Base-by-base conservation (phyloP, 495 filamentous ascomycete genomes). In the Penicillium mononematosum region DNA sequence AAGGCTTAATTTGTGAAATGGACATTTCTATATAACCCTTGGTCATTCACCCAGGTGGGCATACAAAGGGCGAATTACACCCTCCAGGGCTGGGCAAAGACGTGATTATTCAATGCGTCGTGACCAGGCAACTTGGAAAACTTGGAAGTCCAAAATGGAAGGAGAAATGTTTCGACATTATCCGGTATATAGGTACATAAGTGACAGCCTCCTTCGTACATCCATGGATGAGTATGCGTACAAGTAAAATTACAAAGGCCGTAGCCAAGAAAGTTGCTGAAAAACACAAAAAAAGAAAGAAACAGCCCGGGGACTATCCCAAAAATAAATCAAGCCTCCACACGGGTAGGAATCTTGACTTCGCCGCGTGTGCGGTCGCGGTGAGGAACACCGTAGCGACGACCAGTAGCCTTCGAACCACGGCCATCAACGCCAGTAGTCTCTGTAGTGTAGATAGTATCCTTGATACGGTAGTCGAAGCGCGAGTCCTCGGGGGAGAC, bases 381-480 rank as follows among this genome's bases (percentile, higher is more conserved):
- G 55, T 78, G 78, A 50, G 88, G 88, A 12, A 88, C 74, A 53
- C 88, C 88, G 70, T 91, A 91, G 56, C 88, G 76, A 50, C 78
- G 81, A 16, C 88, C 88, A 45, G 83, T 78, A 19, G 77, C 87
- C 24, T 61, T 66, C 38, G 74, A 67, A 12, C 78, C 75, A 61
- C 84, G 78, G 9, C 88, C 88, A 67, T 87, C 78, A 46, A 65
- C 60, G 2, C 87, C 87, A 1, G 78, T 82, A n/a, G 75, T 79
- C 68, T 86, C 76, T 43, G 77, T 75, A 53, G 73, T 84, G 47
- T 83, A 71, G 27, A 69, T 63, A 11, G 77, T 76, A 56, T 93
- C 83, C 71, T 84, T 78, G 65, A 98, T 85, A 52, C 86, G 83
- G 77, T 93, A 98, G 69, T 90, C 88, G 75, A 88, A 95, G 52